Evolutionary conservation across 2,329 filamentous ascomycete species (phyloP), one percentile per base, ranked within the genome.

Genomic region (Aspergillus tanneri): DNA sequence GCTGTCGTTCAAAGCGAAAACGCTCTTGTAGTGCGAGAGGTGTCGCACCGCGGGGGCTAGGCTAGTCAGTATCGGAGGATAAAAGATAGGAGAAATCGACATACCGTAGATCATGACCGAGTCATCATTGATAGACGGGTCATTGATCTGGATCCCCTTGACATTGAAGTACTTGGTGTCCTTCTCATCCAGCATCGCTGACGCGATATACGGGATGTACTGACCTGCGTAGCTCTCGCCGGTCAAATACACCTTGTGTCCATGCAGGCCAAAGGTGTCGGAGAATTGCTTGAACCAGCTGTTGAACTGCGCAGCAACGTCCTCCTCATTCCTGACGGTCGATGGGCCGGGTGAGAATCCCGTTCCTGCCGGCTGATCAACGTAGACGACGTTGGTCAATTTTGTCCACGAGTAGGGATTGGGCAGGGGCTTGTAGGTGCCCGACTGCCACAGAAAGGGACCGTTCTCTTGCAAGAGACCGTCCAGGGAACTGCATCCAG

Each of bases 211-310:
- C 0, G 87, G 85, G 2, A 86, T 80, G 58, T 84, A 86, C 58
- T 74, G 70, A 12, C 87, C 86, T 0, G 81, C 86, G 57, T 87
- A 90, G 0, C 79, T 85, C 66, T 88, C 87, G 5, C 87, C 88
- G 0, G 86, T 78, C 48, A 93, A 80, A 66, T 86, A 92, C 8
- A 90, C 78, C 54, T 86, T 87, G 58, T 79, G 82, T 10, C 79
- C 78, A 16, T 87, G 77, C 59, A 89, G 74, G n/a, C 70, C 74
- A 56, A 90, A 90, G 0, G 83, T 83, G 25, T 87, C 75, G 49
- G 88, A 72, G 55, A 90, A 90, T 66, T 87, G 86, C 69, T 83
- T 83, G 77, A 84, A 90, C 71, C 90, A 93, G 41, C 85, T 85
- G 12, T 86, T 74, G 64, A 92, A 90, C 56, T 91, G 80, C n/a